Conservation (phyloP, 495 filamentous ascomycete genomes). For the Podospora appendiculata region DNA sequence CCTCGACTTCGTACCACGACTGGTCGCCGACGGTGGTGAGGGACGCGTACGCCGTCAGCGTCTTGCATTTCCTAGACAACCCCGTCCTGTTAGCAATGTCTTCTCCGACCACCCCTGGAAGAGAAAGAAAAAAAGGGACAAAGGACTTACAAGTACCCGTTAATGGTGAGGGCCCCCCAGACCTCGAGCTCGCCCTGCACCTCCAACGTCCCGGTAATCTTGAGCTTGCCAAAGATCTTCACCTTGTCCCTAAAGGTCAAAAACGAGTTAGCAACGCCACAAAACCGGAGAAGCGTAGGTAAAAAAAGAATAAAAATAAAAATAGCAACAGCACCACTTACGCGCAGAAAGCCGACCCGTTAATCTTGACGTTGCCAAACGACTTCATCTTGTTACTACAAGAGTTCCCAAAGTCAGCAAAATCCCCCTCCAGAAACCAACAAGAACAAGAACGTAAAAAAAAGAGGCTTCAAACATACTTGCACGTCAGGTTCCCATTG, state of each 20-base stretch:
- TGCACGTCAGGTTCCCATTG: constrained; percentile 24
- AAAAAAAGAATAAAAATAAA: not conserved
- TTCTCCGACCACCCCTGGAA: not conserved
- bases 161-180: constrained; percentile 27
- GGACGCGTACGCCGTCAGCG: constrained; percentile 26
- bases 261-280: no score
- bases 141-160: constrained; percentile 28
- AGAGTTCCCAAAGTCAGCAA: not conserved
- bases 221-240: constrained; percentile 35
- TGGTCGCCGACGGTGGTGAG: constrained; percentile 32
- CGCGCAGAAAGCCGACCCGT: constrained; percentile 16
- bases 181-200: constrained; percentile 29
- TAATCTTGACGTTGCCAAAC: constrained; percentile 25
- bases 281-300: not conserved
- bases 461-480: constrained; percentile 1
- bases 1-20: constrained; percentile 27
- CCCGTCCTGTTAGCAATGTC: not conserved
- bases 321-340: not conserved
- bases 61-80: constrained; percentile 24
- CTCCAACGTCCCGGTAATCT: constrained; percentile 24
- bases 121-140: not conserved
- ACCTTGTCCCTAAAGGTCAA: constrained; percentile 23
- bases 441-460: not conserved
- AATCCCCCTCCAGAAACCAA: not conserved
- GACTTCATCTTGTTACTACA: constrained; percentile 25